Evolutionary conservation across 73 alveolate species (phyloP), one percentile per base, ranked within the genome.

Genomic region (Durusdinium trenchii): DNA sequence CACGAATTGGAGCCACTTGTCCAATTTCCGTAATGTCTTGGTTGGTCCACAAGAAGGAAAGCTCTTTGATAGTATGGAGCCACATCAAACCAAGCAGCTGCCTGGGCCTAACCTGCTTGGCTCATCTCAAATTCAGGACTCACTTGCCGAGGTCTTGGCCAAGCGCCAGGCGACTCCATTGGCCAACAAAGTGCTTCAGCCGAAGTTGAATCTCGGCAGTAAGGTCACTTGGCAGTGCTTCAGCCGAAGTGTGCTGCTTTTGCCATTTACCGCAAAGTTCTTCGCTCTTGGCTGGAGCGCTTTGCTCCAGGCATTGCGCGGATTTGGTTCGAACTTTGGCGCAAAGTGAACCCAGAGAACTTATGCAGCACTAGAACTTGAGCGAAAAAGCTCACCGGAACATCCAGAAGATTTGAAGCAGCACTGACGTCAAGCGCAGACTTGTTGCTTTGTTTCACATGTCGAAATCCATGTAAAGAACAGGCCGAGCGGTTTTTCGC

Each of bases 181-280:
- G 84, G 95, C 51, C 48, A 86, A 48, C 54, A 69, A 69, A n/a
- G 83, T 86, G 47, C 95, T 86, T 30, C 95, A 86, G 83, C 95
- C 95, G 67, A 86, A 86, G 95, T 83, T 86, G 84, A 86, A 86
- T 47, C 71, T 86, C 51, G 95, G 95, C 52, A 86, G 95, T 69
- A 86, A 86, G 95, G 95, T 18, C 26, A 64, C 42, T 64, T 38
- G 45, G 42, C 73, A 60, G 18, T 23, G 73, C 73, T 60, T 60
- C 73, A 32, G 73, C 73, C 18, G 45, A 48, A 3, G 69, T 28
- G 10, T 20, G 61, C 60, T 38, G 57, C 60, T 23, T 38, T n/a
- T 38, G 40, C 23, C n/a, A n/a, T n/a, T n/a, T n/a, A n/a, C n/a
- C n/a, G n/a, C 36, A 36, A 28, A 16, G 82, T 32, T 16, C 45